Evolutionary conservation across 1,284 basidiomycete genomes (phyloP).

Genomic region (Wallemia ichthyophaga): DNA sequence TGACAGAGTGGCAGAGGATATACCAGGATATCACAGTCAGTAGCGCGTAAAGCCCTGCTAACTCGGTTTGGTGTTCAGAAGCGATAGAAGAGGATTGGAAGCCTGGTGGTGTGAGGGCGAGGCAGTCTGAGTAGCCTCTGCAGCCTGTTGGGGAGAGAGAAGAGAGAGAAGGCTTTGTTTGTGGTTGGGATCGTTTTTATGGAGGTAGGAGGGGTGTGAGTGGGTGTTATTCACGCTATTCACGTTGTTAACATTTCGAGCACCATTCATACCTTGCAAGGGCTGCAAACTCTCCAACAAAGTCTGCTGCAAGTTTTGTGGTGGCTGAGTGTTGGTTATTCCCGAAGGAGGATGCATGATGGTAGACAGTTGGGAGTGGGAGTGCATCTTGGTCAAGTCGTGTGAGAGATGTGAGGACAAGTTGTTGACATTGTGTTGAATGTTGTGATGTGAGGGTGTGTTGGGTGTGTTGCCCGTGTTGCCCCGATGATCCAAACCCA

Average conservation of each 20-base stretch:
- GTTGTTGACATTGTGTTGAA: no score
- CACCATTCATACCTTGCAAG: no score
- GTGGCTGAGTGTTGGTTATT: neutral
- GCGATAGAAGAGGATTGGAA: neutral
- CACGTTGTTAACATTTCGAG: no score
- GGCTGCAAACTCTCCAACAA: neutral
- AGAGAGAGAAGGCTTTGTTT: neutral
- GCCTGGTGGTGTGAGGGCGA: neutral
- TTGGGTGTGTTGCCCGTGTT: no score
- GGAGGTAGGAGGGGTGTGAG: no score
- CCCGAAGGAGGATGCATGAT: neutral
- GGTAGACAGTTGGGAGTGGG: neutral
- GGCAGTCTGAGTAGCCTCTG: neutral
- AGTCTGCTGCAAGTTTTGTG: neutral
- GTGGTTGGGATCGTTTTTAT: neutral
- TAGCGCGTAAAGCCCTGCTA: no score
- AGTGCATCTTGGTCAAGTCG: neutral
- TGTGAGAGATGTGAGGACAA: no score
- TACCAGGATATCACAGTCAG: no score
- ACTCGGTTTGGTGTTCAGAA: neutral
- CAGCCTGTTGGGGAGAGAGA: neutral
- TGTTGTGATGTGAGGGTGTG: no score
- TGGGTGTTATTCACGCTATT: no score
- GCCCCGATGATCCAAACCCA: no score
- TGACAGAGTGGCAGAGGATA: no score